phyloP scores from a whole-genome alignment of 1,284 basidiomycete species.

The Fomitopsis betulina region DNA sequence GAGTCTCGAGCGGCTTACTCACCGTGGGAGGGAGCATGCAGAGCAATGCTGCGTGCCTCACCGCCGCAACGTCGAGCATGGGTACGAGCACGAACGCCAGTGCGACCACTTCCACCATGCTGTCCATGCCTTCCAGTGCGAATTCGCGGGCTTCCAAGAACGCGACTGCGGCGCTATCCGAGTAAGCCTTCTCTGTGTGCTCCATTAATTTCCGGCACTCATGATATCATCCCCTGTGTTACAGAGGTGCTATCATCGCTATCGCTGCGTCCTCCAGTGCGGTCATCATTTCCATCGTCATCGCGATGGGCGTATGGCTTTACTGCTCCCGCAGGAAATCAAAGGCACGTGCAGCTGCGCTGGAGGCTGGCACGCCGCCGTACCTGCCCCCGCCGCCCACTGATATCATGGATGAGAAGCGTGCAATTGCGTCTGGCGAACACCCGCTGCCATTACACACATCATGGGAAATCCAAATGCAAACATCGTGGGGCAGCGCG shows the following conservation, averaged over 20 bases:
- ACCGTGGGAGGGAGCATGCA: slow-evolving; percentile 24
- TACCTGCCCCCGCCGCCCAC: slow-evolving; percentile 4
- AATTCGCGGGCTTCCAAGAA: background rate
- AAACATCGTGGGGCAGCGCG: slow-evolving; percentile 1
- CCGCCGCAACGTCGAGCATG: slow-evolving; percentile 5
- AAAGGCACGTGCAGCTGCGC: background rate
- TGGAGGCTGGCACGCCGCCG: background rate
- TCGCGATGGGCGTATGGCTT: slow-evolving; percentile 40
- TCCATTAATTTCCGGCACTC: background rate
- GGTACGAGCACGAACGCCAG: background rate
- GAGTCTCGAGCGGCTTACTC: slow-evolving; percentile 25
- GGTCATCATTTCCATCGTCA: slow-evolving; percentile 32
- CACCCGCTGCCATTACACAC: background rate
- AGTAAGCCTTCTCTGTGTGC: slow-evolving; percentile 13
- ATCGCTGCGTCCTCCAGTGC: slow-evolving; percentile 36
- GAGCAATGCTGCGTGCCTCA: slow-evolving; percentile 26
- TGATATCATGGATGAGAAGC: background rate
- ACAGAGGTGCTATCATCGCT: slow-evolving; percentile 22
- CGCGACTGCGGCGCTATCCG: slow-evolving; percentile 13
- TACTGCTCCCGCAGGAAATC: slow-evolving; percentile 34
- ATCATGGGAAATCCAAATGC: slow-evolving; percentile 1
- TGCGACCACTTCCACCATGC: slow-evolving; percentile 1
- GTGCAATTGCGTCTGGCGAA: background rate
- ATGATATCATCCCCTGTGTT: background rate
- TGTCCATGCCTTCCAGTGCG: slow-evolving; percentile 4